Percentiles rank a stretch among this genome's conserved stretches.
These are phyloP conservation scores for Amniculicola lignicola DNA, from an alignment of 495 filamentous ascomycete genomes.

Conservation along the genomic window DNA sequence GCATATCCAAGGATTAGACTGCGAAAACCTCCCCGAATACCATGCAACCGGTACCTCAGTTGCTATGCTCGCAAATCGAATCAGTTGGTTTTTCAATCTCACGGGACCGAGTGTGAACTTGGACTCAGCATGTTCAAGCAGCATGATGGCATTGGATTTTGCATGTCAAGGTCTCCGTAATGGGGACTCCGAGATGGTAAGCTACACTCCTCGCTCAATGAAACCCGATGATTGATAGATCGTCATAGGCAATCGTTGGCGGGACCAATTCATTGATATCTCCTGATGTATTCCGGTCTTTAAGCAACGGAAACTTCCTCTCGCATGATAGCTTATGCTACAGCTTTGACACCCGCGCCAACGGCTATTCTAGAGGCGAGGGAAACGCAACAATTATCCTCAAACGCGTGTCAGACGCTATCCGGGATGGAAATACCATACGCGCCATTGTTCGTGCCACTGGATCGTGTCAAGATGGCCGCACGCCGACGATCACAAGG, in stretches of 20 bases:
- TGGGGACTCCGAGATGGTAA: slow-evolving; percentile 12
- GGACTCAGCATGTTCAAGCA: slow-evolving; percentile 28
- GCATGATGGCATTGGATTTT: slow-evolving; percentile 15
- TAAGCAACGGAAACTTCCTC: slow-evolving; percentile 27
- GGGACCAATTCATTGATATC: slow-evolving; percentile 4
- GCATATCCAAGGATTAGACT: background rate
- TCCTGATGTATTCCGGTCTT: background rate
- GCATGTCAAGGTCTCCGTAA: slow-evolving; percentile 4
- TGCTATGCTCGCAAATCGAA: slow-evolving; percentile 19
- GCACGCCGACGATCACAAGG: slow-evolving; percentile 37
- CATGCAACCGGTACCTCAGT: background rate
- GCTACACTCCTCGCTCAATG: background rate
- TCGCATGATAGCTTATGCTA: slow-evolving; percentile 17
- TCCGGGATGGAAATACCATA: slow-evolving; percentile 41
- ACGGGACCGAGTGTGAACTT: slow-evolving; percentile 12
- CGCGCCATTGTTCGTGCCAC: slow-evolving; percentile 47
- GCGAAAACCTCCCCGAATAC: background rate
- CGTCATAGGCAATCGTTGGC: slow-evolving; percentile 7
- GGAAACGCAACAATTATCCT: slow-evolving; percentile 43
- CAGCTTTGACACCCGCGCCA: slow-evolving; percentile 12
- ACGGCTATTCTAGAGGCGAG: slow-evolving; percentile 21
- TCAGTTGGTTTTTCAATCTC: slow-evolving; percentile 30
- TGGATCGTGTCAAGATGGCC: slow-evolving; percentile 47
- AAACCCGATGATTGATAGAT: background rate
- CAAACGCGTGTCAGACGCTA: slow-evolving; percentile 39